Evolutionary conservation across 2,329 filamentous ascomycete genomes (phyloP), one percentile per base, ranked within the genome.

Genomic region (Ceratocystis diversiconidia): DNA sequence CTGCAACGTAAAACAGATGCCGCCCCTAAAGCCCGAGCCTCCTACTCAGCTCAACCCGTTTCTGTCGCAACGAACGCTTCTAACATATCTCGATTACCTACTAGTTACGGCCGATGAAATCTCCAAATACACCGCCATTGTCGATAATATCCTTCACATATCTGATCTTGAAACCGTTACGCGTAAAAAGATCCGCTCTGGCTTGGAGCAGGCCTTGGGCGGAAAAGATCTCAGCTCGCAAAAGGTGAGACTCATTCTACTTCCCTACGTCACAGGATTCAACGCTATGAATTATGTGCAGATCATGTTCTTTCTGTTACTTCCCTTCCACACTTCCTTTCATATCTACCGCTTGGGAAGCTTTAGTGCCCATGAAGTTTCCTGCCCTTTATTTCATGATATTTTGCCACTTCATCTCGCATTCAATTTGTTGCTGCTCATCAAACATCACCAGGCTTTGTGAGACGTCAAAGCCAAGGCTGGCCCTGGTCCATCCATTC

Each of bases 131-230:
- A 85, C 80, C 64, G 74, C 76, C 65, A 79, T 85, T 70, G 85
- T 86, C 72, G 83, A 86, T 71, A 76, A 73, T 50, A 85, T 86
- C 68, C 79, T 86, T 25, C 76, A 76, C 30, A 80, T 77, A 10
- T 80, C 81, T 65, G 81, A 86, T 69, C 79, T 86, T 50, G 78
- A 81, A 69, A 85, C 83, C n/a, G 81, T 86, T 63, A 83, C 83
- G 32, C 79, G 82, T 68, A 86, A 85, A 72, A 84, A 82, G 74
- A 80, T 86, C 66, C 80, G 83, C 63, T 78, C 80, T 69, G 80
- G 79, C 1, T 75, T 86, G 55, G 80, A 85, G 72, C 73, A 74
- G 61, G 77, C 78, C 30, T 74, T 85, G 17, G 80, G 79, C 50
- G 80, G 80, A 62, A 82, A 81, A 70, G 82, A 85, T 70, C 73